Evolutionary conservation across 768 basidiomycete genomes (phyloP).

Genomic region (Pholiota microspora): DNA sequence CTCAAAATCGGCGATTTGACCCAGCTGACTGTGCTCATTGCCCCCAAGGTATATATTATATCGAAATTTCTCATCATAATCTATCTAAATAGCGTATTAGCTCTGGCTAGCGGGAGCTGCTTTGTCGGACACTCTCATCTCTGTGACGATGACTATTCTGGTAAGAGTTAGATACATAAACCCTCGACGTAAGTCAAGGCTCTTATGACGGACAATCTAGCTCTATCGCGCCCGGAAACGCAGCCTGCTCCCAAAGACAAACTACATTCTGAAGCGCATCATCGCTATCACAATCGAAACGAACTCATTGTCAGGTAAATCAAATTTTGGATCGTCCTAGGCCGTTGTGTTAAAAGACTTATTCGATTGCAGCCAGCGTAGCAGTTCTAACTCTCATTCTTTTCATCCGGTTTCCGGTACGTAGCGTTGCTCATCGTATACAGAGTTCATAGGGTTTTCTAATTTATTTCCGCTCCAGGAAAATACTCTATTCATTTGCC

Average conservation of each 20-base stretch:
- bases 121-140: conserved; percentile 2
- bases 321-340: background rate
- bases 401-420: conserved; percentile 3
- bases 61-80: no score
- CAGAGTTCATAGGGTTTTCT: background rate
- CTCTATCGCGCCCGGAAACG: conserved; percentile 1
- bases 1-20: conserved; percentile 5
- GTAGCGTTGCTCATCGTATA: background rate
- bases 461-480: background rate
- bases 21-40: background rate
- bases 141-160: background rate
- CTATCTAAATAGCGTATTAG: background rate
- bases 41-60: background rate
- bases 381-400: conserved; percentile 5
- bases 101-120: conserved; percentile 6
- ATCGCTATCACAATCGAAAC: conserved; percentile 8
- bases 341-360: background rate
- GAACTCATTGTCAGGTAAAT: conserved; percentile 1
- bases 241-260: conserved; percentile 3
- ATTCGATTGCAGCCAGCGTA: background rate
- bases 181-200: background rate
- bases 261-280: conserved; percentile 3
- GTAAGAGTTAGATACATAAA: background rate
- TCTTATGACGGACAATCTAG: background rate
- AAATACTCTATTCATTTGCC: conserved; percentile 3